phyloP scores from a whole-genome alignment of 306 rosid genomes.

The Prunus padus region DNA sequence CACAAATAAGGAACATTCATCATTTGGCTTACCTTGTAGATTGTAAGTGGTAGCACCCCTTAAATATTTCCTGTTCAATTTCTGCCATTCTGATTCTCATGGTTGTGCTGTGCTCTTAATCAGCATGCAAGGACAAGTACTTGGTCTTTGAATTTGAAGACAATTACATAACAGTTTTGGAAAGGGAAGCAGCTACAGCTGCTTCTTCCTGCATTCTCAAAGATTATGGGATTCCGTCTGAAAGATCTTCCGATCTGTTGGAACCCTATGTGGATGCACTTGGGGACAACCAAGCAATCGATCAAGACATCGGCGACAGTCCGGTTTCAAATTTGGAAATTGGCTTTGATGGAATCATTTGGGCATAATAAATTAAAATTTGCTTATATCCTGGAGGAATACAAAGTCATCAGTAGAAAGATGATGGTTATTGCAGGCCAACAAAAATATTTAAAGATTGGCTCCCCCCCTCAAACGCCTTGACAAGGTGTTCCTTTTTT shows the following conservation, averaged over 20 bases:
- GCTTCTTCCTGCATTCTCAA: slow-evolving; percentile 68
- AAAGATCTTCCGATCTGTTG: slow-evolving; percentile 76
- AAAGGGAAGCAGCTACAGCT: slow-evolving; percentile 62
- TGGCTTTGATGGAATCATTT: slow-evolving; percentile 69
- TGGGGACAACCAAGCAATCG: slow-evolving; percentile 42
- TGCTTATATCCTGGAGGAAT: background rate
- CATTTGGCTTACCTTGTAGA: slow-evolving; percentile 91
- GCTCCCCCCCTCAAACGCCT: background rate
- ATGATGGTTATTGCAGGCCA: background rate
- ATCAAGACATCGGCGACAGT: slow-evolving; percentile 50
- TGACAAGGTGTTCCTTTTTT: background rate
- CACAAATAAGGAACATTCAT: slow-evolving; percentile 66
- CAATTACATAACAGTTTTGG: slow-evolving; percentile 73
- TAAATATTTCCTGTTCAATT: slow-evolving; percentile 4
- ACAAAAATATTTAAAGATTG: background rate
- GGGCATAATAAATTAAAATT: slow-evolving; percentile 49
- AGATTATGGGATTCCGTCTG: slow-evolving; percentile 83
- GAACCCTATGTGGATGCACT: slow-evolving; percentile 62
- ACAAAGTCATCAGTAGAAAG: slow-evolving; percentile 2
- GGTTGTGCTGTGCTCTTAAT: slow-evolving; percentile 28
- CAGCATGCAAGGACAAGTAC: slow-evolving; percentile 80
- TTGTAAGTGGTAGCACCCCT: slow-evolving; percentile 49
- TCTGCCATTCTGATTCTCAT: slow-evolving; percentile 19
- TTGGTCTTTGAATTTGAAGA: slow-evolving; percentile 86
- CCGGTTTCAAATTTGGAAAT: slow-evolving; percentile 77